Evolutionary conservation across 31 red algal species (phyloP).

Genomic region (Porphyra umbilicalis): DNA sequence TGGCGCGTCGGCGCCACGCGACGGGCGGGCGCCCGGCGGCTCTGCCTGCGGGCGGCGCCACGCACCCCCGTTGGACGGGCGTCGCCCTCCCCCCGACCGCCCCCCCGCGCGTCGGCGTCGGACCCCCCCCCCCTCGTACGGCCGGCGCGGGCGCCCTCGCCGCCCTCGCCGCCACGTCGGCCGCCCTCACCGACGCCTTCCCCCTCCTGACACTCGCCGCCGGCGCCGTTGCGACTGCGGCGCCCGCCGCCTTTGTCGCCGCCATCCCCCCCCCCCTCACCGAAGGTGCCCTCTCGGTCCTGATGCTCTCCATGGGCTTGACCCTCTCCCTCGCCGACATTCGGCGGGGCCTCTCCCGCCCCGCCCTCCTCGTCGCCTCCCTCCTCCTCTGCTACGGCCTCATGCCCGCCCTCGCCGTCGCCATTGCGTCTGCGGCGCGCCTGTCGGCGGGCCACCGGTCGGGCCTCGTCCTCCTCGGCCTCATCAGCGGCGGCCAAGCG

Average conservation of each 20-base stretch:
- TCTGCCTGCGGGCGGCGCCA: too few species aligned
- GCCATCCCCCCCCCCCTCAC: slow-evolving; percentile 2
- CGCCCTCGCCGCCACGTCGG: not conserved
- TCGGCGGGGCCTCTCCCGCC: slow-evolving; percentile 12
- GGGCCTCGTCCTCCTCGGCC: slow-evolving; percentile 72
- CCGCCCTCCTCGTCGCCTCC: slow-evolving; percentile 20
- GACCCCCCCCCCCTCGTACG: not conserved
- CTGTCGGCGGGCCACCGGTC: slow-evolving; percentile 17
- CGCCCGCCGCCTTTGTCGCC: not conserved
- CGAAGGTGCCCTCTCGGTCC: slow-evolving; percentile 20
- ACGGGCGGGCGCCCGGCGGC: too few species aligned
- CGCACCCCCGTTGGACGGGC: too few species aligned
- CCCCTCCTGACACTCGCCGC: not conserved
- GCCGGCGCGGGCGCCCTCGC: not conserved
- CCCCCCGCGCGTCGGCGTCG: not conserved
- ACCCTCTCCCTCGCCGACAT: slow-evolving; percentile 43
- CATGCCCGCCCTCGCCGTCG: slow-evolving; percentile 34
- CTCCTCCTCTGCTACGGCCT: slow-evolving; percentile 49
- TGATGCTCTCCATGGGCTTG: slow-evolving; percentile 64
- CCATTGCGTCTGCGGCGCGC: slow-evolving; percentile 7
- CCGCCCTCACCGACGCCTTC: not conserved
- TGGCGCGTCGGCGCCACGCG: too few species aligned
- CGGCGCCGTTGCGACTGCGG: not conserved
- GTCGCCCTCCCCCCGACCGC: not conserved
- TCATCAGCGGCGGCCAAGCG: slow-evolving; percentile 84